Percentiles rank a stretch among this genome's conserved stretches.
These are phyloP conservation scores for Suillus cothurnatus DNA, from an alignment of 768 basidiomycete species.

Conservation along the genomic window DNA sequence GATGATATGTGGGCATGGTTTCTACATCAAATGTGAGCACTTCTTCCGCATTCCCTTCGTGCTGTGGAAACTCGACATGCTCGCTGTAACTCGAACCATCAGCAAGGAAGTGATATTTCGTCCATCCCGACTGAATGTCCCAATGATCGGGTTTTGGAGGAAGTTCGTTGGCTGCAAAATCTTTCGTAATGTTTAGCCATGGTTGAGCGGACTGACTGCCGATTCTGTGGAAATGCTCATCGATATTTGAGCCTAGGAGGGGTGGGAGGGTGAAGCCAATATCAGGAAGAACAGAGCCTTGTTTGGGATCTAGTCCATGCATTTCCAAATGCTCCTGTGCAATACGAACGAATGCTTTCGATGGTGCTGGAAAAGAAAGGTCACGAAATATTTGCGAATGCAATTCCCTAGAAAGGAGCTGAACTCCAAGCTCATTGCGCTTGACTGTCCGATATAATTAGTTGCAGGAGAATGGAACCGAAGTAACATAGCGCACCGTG, in stretches of 20 bases:
- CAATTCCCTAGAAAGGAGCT: constrained; percentile 80
- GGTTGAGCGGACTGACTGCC: constrained; percentile 72
- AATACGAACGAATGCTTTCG: constrained; percentile 66
- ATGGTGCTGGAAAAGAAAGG: constrained; percentile 62
- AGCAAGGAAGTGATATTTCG: constrained; percentile 67
- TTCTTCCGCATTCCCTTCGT: constrained; percentile 64
- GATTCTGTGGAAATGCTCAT: constrained; percentile 88
- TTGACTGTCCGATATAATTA: constrained; percentile 43
- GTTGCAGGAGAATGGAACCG: not conserved
- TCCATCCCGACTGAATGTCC: constrained; percentile 79
- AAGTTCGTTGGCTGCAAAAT: constrained; percentile 52
- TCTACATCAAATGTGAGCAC: constrained; percentile 94
- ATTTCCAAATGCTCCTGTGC: constrained; percentile 77
- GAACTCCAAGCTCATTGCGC: constrained; percentile 91
- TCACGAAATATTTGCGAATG: constrained; percentile 84
- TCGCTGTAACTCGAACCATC: constrained; percentile 83
- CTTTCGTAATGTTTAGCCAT: constrained; percentile 70
- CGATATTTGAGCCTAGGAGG: constrained; percentile 77
- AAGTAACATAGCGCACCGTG: constrained; percentile 12
- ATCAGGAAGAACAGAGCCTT: constrained; percentile 81
- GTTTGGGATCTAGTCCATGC: constrained; percentile 80
- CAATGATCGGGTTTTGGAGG: constrained; percentile 65
- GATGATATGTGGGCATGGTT: constrained; percentile 82
- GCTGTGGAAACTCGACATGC: constrained; percentile 66
- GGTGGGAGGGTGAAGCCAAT: constrained; percentile 83